A percentile compares a stretch with the other conserved stretches of the same genome.
Evolutionary conservation across 805 yeast genomes (phyloP).

Genomic region (Ogataea corticis): DNA sequence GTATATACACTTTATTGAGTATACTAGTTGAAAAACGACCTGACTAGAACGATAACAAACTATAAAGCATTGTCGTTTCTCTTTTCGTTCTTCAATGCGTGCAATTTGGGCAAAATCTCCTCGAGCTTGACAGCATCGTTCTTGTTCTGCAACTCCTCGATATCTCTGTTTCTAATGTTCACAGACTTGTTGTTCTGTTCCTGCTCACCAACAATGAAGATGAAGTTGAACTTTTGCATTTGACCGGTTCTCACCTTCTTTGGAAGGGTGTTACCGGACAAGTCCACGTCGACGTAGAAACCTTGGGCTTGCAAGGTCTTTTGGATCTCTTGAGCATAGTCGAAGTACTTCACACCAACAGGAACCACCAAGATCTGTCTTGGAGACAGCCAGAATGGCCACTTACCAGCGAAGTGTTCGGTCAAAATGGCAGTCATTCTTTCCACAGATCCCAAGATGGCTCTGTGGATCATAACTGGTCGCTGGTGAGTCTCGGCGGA

Average conservation of each 20-base stretch:
- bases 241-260: conserved; percentile 99
- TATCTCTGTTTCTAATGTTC: conserved; percentile 96
- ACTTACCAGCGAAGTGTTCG: conserved; percentile 97
- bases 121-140: conserved; percentile 76
- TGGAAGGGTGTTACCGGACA: conserved; percentile 93
- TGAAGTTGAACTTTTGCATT: conserved; percentile 89
- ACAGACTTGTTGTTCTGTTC: conserved; percentile 80
- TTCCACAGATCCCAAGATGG: conserved; percentile 96
- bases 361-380: conserved; percentile 96
- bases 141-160: conserved; percentile 89
- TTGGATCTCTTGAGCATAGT: conserved; percentile 83
- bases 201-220: conserved; percentile 95
- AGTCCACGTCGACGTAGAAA: conserved; percentile 90
- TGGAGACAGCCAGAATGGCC: conserved; percentile 99
- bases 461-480: conserved; percentile 99
- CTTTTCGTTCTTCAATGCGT: conserved; percentile 66
- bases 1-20: not conserved
- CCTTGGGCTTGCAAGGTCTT: conserved; percentile 68
- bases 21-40: not conserved
- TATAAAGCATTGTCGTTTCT: conserved; percentile 64
- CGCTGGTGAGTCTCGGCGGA: conserved; percentile 57
- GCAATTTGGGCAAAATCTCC: conserved; percentile 68
- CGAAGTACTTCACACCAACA: conserved; percentile 90
- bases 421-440: conserved; percentile 98
- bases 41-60: not conserved